Conservation (phyloP, 2,329 filamentous ascomycete species). For the Venturia pyrina region DNA sequence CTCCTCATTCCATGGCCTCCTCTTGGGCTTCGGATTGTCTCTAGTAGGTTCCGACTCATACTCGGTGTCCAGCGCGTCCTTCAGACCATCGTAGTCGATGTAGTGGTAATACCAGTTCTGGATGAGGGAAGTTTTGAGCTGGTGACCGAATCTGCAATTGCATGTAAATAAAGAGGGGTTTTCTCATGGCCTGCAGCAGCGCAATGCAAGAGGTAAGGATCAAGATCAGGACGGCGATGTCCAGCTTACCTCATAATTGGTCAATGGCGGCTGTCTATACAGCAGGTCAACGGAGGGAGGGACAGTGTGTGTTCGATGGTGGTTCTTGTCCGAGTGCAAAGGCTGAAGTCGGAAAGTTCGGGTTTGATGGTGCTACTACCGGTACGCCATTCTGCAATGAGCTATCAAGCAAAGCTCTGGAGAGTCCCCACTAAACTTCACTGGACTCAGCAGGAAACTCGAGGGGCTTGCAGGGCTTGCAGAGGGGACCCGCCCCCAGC, state of each 20-base stretch:
- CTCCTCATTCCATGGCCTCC: constrained; percentile 74
- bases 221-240: not conserved
- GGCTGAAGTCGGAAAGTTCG: not conserved
- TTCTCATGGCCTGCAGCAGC: not conserved
- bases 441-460: not conserved
- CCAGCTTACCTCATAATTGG: constrained; percentile 7
- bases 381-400: too few relatives aligned
- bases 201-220: not conserved
- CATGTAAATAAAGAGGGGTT: not conserved
- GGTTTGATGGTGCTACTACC: not conserved
- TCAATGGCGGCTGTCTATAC: not conserved
- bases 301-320: not conserved
- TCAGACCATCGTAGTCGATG: constrained; percentile 93
- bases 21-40: constrained; percentile 28
- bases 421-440: not conserved
- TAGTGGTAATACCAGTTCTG: constrained; percentile 98
- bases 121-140: constrained; percentile 90
- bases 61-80: constrained; percentile 70
- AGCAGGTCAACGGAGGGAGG: not conserved
- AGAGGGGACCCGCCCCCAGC: too few relatives aligned
- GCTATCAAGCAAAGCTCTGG: not conserved
- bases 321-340: not conserved
- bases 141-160: constrained; percentile 69
- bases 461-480: not conserved
- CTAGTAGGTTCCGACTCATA: constrained; percentile 44